Evolutionary conservation across 1,284 basidiomycete genomes (phyloP), one percentile per base, ranked within the genome.

Genomic region (Macrocybe sp.): DNA sequence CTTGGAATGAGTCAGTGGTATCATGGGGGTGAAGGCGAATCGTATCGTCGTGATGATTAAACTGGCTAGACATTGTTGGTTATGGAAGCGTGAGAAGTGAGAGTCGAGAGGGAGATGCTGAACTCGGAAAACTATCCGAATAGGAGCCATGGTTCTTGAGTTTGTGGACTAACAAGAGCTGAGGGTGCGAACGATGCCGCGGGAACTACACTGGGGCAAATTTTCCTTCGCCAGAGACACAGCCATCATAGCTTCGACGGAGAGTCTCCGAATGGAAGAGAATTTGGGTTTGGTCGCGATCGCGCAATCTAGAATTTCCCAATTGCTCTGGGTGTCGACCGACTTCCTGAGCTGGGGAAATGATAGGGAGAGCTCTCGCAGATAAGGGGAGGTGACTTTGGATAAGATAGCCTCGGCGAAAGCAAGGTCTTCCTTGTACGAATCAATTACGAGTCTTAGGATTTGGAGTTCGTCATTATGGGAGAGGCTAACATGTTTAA

Each of bases 371-470:
- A 49, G 45, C 38, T 54, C 52, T 10, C 46, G 38, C 16, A 54
- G 48, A 1, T 9, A 7, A 5, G 44, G 30, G 6, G 52, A 51
- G 11, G 41, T 45, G 47, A 48, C 29, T 33, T 49, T 49, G 2
- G 49, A 46, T 8, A 54, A 42, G 10, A 54, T 33, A 32, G 35
- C 31, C 9, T 38, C 36, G 4, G 47, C 39, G 44, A 54, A 47
- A 11, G n/a, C 10, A 6, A 54, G 39, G 29, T 51, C 42, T 30
- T 14, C 16, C 42, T 32, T 41, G 41, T 54, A 47, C 22, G 47
- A 51, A 43, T 54, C 49, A 36, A 54, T 54, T 37, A 37, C 41
- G 30, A 54, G 47, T 29, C 49, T 49, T 16, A 54, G 49, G 37
- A 49, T 38, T 32, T 44, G 33, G 51, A 50, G 38, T 36, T 44